Percentiles rank a stretch among this genome's conserved stretches.
These are phyloP conservation scores for Apiotrichum sp. DNA, from an alignment of 1,284 basidiomycete species.

Conservation along the genomic window DNA sequence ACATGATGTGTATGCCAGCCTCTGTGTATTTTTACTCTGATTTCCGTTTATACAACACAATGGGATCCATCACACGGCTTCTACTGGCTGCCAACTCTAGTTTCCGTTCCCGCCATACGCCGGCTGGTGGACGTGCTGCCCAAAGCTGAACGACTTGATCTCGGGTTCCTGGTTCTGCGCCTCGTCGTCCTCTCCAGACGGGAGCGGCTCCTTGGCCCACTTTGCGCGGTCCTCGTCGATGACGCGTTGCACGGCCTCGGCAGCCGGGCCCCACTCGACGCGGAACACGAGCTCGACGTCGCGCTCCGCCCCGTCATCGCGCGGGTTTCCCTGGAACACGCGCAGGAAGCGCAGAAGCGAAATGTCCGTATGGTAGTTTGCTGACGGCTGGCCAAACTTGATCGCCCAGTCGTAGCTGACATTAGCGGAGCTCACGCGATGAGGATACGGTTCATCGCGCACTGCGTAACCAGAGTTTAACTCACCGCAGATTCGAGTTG, in stretches of 20 bases:
- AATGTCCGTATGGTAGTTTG: slow-evolving; percentile 20
- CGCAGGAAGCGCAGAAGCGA: slow-evolving; percentile 20
- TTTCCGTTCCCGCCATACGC: slow-evolving; percentile 4
- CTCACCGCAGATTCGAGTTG: slow-evolving; percentile 25
- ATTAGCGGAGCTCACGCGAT: not conserved
- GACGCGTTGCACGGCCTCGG: slow-evolving; percentile 10
- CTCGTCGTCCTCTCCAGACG: not conserved
- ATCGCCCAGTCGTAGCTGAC: slow-evolving; percentile 23
- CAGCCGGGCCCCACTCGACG: slow-evolving; percentile 7
- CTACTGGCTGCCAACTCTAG: not conserved
- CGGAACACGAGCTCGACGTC: slow-evolving; percentile 17
- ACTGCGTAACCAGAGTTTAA: not conserved
- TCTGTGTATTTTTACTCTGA: not conserved
- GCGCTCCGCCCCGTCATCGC: slow-evolving; percentile 13
- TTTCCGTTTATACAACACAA: not conserved
- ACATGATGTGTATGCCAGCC: too few relatives aligned
- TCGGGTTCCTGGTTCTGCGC: slow-evolving; percentile 6
- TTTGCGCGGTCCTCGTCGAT: slow-evolving; percentile 11
- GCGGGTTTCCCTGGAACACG: slow-evolving; percentile 24
- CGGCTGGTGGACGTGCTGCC: slow-evolving; percentile 1
- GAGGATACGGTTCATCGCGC: not conserved
- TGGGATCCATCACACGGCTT: not conserved
- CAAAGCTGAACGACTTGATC: slow-evolving; percentile 2
- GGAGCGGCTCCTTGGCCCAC: slow-evolving; percentile 8
- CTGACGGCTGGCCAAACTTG: slow-evolving; percentile 18